Base-by-base conservation (phyloP, 495 filamentous ascomycete species). In the Articulospora tetracladia region DNA sequence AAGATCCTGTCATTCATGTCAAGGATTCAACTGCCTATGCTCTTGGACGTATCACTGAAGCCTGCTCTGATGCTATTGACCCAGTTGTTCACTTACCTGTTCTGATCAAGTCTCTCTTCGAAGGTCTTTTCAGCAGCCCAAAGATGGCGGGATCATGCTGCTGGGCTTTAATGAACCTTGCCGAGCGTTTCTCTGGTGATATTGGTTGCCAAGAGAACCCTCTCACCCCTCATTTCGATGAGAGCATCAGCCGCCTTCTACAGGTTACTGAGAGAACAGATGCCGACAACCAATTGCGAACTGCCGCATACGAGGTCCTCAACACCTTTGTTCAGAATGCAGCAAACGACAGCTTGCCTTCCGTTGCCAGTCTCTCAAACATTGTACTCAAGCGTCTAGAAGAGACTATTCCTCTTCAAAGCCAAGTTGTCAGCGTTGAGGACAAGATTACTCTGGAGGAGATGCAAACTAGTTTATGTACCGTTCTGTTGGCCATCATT, bases 131-230 rank as follows among this genome's bases (percentile, higher is more conserved):
- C 54, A 95, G 90, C 76, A 93, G 90, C 70, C 87, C 93, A 44
- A 97, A 96, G 79, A 98, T 98, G 85, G 94, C 94, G 47, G 86
- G 88, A 58, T 98, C 95, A 20, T 98, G 95, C 83, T 98, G 94
- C 76, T 98, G 95, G 93, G 92, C 94, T 34, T 76, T 98, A 61
- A 98, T 98, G 93, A 98, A 97, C 70, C 85, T 98, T 60, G 93
- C 93, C 24, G 94, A 98, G 67, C 86, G 92, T 28, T 98, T 98
- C 70, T 88, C 90, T 17, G 90, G 90, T 22, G 92, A 96, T 28
- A 69, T 74, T 46, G 90, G 89, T 25, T 85, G 83, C 26, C 76
- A 87, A 59, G 83, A 86, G 57, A 98, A 97, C 73, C 84, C 92
- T 54, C 78, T 98, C 46, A 93, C 92, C 1, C 87, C 86, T 69